Percentiles rank a stretch among this genome's conserved stretches.
Conservation (phyloP, 1,139 yeast species). For the Suhomyces bokatorum region DNA sequence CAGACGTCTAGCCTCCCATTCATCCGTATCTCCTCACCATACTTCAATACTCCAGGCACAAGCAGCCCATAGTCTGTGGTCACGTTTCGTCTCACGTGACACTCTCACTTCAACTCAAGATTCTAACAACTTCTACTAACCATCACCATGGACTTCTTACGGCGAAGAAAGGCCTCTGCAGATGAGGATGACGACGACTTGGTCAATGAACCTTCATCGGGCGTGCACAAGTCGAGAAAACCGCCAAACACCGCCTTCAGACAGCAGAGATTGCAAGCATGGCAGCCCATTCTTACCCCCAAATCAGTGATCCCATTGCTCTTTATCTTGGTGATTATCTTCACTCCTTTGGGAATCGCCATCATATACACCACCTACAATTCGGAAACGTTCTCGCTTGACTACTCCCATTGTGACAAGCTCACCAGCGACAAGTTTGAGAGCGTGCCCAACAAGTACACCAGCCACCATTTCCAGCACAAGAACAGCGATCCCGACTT, state of each 20-base stretch:
- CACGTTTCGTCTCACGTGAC: no score
- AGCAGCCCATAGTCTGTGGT: no score
- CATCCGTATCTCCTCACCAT: no score
- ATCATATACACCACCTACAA: conserved; percentile 57
- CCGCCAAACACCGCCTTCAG: conserved; percentile 81
- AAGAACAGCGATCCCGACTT: conserved; percentile 45
- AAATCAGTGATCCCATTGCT: conserved; percentile 71
- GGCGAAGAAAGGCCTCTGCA: conserved; percentile 33
- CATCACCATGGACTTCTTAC: conserved; percentile 38
- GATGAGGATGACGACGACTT: conserved; percentile 33
- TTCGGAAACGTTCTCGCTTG: conserved; percentile 58
- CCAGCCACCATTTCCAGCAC: conserved; percentile 54
- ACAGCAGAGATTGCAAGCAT: conserved; percentile 65
- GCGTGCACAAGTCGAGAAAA: conserved; percentile 53
- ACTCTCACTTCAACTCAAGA: neutral
- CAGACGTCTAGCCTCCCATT: no score
- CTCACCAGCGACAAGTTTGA: conserved; percentile 38
- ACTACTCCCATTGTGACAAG: conserved; percentile 58
- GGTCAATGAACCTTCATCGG: conserved; percentile 21
- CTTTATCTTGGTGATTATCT: conserved; percentile 60
- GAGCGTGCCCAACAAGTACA: conserved; percentile 53
- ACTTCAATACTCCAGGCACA: no score
- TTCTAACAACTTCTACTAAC: neutral
- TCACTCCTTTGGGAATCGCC: conserved; percentile 75
- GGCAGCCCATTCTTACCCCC: conserved; percentile 83